Conservation (phyloP, 371 early-diverging fungal genomes). For the Dichotomocladium elegans region DNA sequence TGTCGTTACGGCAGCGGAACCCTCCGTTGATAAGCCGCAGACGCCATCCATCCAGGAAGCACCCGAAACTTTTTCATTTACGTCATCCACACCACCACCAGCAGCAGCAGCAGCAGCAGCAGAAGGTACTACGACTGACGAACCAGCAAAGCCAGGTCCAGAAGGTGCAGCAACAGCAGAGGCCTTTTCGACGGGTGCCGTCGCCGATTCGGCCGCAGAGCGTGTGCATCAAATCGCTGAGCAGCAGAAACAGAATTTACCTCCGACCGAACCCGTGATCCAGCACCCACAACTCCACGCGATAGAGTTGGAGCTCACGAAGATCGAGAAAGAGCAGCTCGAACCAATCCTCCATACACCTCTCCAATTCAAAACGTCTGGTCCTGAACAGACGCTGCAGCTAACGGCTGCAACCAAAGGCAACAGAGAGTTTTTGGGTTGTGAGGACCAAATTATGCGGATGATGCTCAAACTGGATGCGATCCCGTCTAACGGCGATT, state of each 20-base stretch:
- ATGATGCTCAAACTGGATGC: slow-evolving; percentile 34
- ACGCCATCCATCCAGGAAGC: too few species aligned
- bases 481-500: slow-evolving; percentile 36
- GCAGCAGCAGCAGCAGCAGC: too few species aligned
- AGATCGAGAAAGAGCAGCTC: slow-evolving; percentile 18
- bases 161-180: neutral
- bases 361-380: slow-evolving; percentile 17
- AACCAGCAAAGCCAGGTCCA: neutral
- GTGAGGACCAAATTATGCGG: slow-evolving; percentile 21
- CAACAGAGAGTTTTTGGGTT: slow-evolving; percentile 17
- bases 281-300: slow-evolving; percentile 7
- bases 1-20: slow-evolving; percentile 7
- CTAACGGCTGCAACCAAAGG: slow-evolving; percentile 10
- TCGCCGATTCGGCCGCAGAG: neutral
- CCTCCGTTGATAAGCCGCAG: neutral
- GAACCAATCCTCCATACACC: slow-evolving; percentile 9
- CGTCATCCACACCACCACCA: too few species aligned
- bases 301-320: slow-evolving; percentile 23
- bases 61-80: too few species aligned
- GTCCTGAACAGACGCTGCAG: slow-evolving; percentile 2
- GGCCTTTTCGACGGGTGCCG: neutral
- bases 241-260: slow-evolving; percentile 5
- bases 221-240: slow-evolving; percentile 8
- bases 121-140: neutral
- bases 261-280: slow-evolving; percentile 4